Evolutionary conservation across 2,329 filamentous ascomycete genomes (phyloP).

Genomic region (Cladosporium cucumerinum): DNA sequence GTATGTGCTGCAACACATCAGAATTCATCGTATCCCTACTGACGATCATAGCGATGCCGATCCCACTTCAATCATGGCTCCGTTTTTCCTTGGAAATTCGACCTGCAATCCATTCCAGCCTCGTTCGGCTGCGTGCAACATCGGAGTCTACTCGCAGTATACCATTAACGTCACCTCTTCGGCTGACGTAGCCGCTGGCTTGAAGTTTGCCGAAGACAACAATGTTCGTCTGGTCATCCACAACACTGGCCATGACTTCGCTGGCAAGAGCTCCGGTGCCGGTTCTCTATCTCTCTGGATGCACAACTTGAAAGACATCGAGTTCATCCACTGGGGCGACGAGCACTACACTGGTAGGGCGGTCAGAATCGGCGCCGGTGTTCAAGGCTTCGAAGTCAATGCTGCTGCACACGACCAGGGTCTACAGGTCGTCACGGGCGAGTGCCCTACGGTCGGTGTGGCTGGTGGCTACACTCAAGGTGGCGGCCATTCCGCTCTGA

Average conservation of each 20-base stretch:
- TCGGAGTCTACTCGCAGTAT: conserved; percentile 44
- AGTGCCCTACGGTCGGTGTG: conserved; percentile 54
- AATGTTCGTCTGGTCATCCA: conserved; percentile 51
- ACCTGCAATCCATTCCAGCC: conserved; percentile 43
- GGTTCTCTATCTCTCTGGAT: conserved; percentile 58
- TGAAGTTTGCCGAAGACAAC: conserved; percentile 44
- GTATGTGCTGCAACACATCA: conserved; percentile 14
- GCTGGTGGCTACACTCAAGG: conserved; percentile 60
- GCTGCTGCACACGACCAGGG: conserved; percentile 43
- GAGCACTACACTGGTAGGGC: conserved; percentile 49
- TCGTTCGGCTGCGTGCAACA: conserved; percentile 36
- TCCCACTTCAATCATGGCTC: conserved; percentile 40
- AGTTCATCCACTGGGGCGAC: conserved; percentile 43
- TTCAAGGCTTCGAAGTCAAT: conserved; percentile 51
- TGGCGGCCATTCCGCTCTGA: conserved; percentile 56
- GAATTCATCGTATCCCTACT: conserved; percentile 34
- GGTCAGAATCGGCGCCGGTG: conserved; percentile 53
- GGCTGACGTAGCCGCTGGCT: conserved; percentile 24
- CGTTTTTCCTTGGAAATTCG: conserved; percentile 35
- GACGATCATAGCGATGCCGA: conserved; percentile 25
- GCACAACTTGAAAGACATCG: conserved; percentile 51
- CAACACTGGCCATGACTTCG: conserved; percentile 43
- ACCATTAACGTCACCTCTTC: conserved; percentile 28
- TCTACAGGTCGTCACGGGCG: conserved; percentile 54
- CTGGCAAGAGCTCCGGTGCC: conserved; percentile 59